phyloP scores from a whole-genome alignment of 768 basidiomycete species.

The Xerocomus spinulosus region DNA sequence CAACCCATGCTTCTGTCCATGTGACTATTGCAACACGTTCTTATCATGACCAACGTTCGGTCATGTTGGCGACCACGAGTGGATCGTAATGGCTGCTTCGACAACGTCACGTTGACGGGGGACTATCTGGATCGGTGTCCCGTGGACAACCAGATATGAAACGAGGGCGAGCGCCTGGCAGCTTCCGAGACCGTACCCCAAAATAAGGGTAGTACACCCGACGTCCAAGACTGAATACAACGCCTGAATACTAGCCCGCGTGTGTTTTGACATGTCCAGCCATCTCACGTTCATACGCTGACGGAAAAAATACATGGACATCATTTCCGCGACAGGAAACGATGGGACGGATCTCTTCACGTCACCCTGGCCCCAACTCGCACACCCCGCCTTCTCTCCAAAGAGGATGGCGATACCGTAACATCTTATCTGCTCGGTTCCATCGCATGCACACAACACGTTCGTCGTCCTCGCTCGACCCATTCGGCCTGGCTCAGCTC shows the following conservation, averaged over 20 bases:
- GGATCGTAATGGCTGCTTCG: conserved; percentile 2
- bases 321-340: not conserved
- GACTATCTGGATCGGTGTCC: not conserved
- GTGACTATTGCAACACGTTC: conserved; percentile 5
- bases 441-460: not conserved
- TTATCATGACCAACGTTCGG: not conserved
- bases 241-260: too few relatives aligned
- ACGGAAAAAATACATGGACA: not conserved
- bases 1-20: conserved; percentile 20
- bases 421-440: not conserved
- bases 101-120: not conserved
- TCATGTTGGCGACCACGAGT: not conserved
- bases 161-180: conserved; percentile 7
- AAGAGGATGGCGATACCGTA: not conserved
- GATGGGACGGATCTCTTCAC: not conserved
- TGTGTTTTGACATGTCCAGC: too few relatives aligned
- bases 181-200: conserved; percentile 12
- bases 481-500: too few relatives aligned
- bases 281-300: not conserved
- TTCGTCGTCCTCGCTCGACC: not conserved
- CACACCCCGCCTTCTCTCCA: not conserved
- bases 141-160: not conserved
- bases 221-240: too few relatives aligned
- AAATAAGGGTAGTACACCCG: conserved; percentile 1
- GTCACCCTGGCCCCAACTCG: not conserved